These are phyloP conservation scores for Phaeosphaeriaceae sp. DNA, from an alignment of 2,329 filamentous ascomycete species.

Conservation along the genomic window DNA sequence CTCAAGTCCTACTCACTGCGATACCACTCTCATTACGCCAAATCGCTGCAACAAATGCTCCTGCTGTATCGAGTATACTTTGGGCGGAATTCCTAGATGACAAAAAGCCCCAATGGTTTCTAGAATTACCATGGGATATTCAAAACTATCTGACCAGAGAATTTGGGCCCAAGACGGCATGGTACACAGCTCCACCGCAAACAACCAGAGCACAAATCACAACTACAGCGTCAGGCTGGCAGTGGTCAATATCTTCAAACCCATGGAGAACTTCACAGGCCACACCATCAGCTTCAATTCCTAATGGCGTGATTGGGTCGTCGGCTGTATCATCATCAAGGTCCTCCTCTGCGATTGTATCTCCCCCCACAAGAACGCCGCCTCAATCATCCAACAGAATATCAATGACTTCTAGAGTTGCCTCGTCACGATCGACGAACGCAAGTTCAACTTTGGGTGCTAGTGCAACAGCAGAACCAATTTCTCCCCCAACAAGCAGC, in stretches of 20 bases:
- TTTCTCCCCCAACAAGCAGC: constrained; percentile 21
- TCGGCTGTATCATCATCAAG: constrained; percentile 3
- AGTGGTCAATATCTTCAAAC: constrained; percentile 6
- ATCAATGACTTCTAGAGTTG: not conserved
- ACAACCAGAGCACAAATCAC: constrained; percentile 10
- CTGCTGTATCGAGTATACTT: constrained; percentile 43
- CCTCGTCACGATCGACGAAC: not conserved
- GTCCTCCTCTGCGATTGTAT: not conserved
- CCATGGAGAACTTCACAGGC: constrained; percentile 2
- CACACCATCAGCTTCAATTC: constrained; percentile 4
- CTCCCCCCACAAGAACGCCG: not conserved
- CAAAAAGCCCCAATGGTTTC: constrained; percentile 44
- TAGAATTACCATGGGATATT: constrained; percentile 38
- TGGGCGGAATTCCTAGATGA: constrained; percentile 43
- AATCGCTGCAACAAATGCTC: constrained; percentile 44
- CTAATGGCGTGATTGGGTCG: constrained; percentile 7
- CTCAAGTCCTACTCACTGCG: constrained; percentile 43
- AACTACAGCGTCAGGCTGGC: not conserved
- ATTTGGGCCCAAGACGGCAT: constrained; percentile 43
- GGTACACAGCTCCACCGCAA: constrained; percentile 24
- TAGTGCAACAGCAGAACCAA: constrained; percentile 20
- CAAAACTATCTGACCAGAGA: constrained; percentile 42
- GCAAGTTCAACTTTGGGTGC: constrained; percentile 9
- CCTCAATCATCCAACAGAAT: too few species aligned
- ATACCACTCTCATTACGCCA: constrained; percentile 43